phyloP scores from a whole-genome alignment of 495 filamentous ascomycete genomes.

The Pyrenopolyporus hunteri region DNA sequence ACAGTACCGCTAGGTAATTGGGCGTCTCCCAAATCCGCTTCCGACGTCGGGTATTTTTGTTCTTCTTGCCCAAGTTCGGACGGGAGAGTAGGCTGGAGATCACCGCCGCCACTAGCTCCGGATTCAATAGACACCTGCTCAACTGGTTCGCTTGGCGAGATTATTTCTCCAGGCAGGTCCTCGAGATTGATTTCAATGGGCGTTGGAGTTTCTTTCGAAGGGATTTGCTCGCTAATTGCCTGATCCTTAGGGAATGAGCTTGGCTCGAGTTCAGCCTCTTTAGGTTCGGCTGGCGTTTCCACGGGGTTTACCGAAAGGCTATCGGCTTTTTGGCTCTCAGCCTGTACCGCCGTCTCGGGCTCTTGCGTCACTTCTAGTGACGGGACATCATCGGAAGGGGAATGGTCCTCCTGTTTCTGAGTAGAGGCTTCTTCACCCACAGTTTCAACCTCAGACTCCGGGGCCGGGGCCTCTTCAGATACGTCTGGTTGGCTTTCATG shows the following conservation, averaged over 20 bases:
- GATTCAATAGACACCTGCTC: not conserved
- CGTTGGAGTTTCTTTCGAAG: conserved; percentile 1
- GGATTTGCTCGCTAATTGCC: not conserved
- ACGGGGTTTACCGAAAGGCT: not conserved
- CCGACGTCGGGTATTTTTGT: not conserved
- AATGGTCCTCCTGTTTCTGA: conserved; percentile 1
- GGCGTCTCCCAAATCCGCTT: conserved; percentile 6
- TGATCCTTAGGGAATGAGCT: not conserved
- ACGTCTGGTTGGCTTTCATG: conserved; percentile 3
- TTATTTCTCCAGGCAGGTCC: conserved; percentile 1
- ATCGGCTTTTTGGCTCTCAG: conserved; percentile 2
- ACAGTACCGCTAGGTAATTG: conserved; percentile 6
- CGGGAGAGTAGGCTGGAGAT: not conserved
- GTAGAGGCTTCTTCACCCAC: not conserved
- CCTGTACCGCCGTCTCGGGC: conserved; percentile 1
- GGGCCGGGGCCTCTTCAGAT: conserved; percentile 14
- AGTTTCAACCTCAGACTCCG: conserved; percentile 4
- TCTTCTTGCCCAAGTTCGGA: conserved; percentile 9
- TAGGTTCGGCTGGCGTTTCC: conserved; percentile 1
- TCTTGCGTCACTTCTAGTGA: not conserved
- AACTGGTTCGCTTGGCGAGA: not conserved
- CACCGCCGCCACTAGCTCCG: not conserved
- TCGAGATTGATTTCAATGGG: not conserved
- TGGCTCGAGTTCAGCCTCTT: conserved; percentile 1
- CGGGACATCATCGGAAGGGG: not conserved